Conservation (phyloP, 331 rosid genomes). For the Acacia pycnantha region DNA sequence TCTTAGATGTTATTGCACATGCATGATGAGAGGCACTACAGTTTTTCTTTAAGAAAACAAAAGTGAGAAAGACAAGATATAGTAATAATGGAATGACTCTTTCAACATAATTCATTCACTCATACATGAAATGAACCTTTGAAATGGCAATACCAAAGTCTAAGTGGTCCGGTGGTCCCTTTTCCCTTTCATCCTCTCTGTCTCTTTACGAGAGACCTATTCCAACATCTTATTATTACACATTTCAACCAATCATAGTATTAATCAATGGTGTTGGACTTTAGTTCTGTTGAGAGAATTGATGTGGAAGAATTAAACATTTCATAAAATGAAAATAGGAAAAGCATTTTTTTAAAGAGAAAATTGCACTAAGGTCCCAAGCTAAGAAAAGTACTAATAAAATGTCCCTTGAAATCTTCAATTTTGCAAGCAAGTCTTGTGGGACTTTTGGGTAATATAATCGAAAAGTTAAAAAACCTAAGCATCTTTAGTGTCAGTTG, state of each 20-base stretch:
- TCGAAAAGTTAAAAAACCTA: too few species aligned
- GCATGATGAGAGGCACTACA: constrained; percentile 3
- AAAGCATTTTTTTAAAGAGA: too few species aligned
- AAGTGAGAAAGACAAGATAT: constrained; percentile 4
- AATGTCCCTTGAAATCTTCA: too few species aligned
- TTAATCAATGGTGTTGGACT: background rate
- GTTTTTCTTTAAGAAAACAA: background rate
- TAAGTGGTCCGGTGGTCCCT: constrained; percentile 34
- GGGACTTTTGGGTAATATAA: too few species aligned
- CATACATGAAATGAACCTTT: background rate
- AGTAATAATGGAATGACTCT: background rate
- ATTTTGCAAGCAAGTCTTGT: too few species aligned
- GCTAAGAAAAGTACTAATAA: too few species aligned
- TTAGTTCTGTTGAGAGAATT: too few species aligned
- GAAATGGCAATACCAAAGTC: constrained; percentile 9
- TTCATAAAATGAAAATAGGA: too few species aligned
- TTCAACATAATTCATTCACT: background rate
- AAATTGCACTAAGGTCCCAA: too few species aligned
- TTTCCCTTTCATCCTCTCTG: background rate
- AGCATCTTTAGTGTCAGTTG: too few species aligned
- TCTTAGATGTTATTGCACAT: background rate
- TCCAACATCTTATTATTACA: constrained; percentile 4
- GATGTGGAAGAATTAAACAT: too few species aligned
- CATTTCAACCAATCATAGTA: constrained; percentile 20
- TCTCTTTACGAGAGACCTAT: constrained; percentile 15